These are phyloP conservation scores for Penicillium sp. DNA, from an alignment of 2,329 filamentous ascomycete species.

Conservation along the genomic window DNA sequence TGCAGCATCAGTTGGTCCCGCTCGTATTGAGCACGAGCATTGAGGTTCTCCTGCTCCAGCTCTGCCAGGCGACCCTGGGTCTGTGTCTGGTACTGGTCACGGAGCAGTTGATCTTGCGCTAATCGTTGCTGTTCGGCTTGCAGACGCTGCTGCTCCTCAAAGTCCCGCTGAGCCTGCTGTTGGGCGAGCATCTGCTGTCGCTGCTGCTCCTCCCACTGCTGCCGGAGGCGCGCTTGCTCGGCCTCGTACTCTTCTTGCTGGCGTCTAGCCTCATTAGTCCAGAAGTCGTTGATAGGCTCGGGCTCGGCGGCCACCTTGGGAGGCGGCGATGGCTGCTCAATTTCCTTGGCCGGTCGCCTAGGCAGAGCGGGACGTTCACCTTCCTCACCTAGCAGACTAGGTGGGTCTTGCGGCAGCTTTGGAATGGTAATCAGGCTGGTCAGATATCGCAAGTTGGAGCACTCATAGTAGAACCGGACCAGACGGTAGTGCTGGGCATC, in stretches of 20 bases:
- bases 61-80: constrained; percentile 95
- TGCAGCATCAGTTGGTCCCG: constrained; percentile 95
- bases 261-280: constrained; percentile 85
- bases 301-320: constrained; percentile 68
- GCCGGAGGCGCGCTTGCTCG: constrained; percentile 81
- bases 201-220: constrained; percentile 77
- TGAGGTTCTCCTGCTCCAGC: constrained; percentile 89
- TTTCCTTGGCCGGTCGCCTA: constrained; percentile 63
- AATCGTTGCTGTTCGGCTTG: constrained; percentile 84
- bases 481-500: constrained; percentile 94
- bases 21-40: constrained; percentile 90
- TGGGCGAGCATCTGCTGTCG: constrained; percentile 76
- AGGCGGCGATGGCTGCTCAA: constrained; percentile 65
- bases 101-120: constrained; percentile 82
- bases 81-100: constrained; percentile 86
- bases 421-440: constrained; percentile 95
- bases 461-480: constrained; percentile 98
- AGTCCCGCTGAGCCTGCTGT: constrained; percentile 84
- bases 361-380: constrained; percentile 79
- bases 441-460: constrained; percentile 92
- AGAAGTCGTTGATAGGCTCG: constrained; percentile 95
- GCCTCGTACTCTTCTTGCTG: constrained; percentile 94
- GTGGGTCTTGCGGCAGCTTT: constrained; percentile 89
- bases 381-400: constrained; percentile 80
- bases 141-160: constrained; percentile 86